These are phyloP conservation scores for Mortierella claussenii DNA, from an alignment of 192 early-diverging fungal species.

Conservation along the genomic window DNA sequence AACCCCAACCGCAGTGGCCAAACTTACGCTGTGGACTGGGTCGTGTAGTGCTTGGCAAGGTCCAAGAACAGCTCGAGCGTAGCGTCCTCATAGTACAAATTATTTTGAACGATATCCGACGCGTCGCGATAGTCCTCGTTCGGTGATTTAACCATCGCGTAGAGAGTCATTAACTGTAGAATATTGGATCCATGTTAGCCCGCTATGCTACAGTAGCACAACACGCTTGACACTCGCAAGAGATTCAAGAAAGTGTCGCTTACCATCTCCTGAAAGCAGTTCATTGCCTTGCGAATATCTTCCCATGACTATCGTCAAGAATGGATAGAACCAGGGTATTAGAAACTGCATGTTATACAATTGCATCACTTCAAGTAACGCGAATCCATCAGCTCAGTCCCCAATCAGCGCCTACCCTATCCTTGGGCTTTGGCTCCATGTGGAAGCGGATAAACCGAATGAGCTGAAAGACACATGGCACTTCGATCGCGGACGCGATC, in stretches of 20 bases:
- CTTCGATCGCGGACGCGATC: conserved; percentile 49
- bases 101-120: conserved; percentile 73
- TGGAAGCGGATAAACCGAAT: conserved; percentile 43
- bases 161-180: conserved; percentile 62
- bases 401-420: conserved; percentile 5
- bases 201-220: no score
- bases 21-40: conserved; percentile 54
- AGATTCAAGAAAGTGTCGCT: no score
- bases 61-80: conserved; percentile 69
- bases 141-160: conserved; percentile 62
- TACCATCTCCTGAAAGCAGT: conserved; percentile 76
- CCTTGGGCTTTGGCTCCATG: conserved; percentile 36
- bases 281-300: conserved; percentile 61
- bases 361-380: no score
- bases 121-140: conserved; percentile 64
- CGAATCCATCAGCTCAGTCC: no score
- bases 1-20: no score
- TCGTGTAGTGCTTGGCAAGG: conserved; percentile 60
- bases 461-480: conserved; percentile 32
- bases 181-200: no score
- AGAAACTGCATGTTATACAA: no score
- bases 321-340: no score
- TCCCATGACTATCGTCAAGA: conserved; percentile 68
- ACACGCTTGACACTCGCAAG: no score
- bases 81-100: conserved; percentile 75